phyloP scores from a whole-genome alignment of 2,329 filamentous ascomycete species.

The Aureobasidium sp. region DNA sequence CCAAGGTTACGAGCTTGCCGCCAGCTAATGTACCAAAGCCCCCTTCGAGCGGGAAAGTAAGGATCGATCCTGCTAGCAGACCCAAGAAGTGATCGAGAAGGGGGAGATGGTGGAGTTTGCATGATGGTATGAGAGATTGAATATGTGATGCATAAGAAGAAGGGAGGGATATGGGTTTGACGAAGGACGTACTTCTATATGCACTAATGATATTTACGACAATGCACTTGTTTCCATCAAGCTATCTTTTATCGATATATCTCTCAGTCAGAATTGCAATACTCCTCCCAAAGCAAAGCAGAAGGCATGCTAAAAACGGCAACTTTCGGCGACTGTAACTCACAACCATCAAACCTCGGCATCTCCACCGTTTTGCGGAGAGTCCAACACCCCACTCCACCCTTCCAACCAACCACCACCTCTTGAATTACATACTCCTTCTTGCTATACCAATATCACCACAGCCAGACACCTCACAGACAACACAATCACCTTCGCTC shows the following conservation, averaged over 20 bases:
- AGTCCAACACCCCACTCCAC: not conserved
- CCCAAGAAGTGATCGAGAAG: constrained; percentile 10
- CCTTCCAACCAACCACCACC: not conserved
- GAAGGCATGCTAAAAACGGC: not conserved
- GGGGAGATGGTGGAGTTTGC: not conserved
- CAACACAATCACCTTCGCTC: too few species aligned
- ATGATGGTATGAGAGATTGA: not conserved
- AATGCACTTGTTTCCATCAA: not conserved
- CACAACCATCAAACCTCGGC: not conserved
- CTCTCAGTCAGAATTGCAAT: too few species aligned
- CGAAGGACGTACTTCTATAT: not conserved
- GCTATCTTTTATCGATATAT: not conserved
- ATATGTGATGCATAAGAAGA: not conserved
- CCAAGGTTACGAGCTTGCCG: not conserved
- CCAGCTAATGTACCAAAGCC: constrained; percentile 12
- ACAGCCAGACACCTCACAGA: not conserved
- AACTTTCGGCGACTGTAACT: constrained; percentile 6
- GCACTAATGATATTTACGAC: not conserved
- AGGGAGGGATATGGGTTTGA: not conserved
- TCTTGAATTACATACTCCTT: not conserved
- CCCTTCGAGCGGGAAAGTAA: constrained; percentile 16
- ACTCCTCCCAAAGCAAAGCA: not conserved
- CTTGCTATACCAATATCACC: not conserved
- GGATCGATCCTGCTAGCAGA: constrained; percentile 20
- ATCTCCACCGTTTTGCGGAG: not conserved